These are phyloP conservation scores for Fusarium nanum DNA, from an alignment of 2,329 filamentous ascomycete species.

Conservation along the genomic window DNA sequence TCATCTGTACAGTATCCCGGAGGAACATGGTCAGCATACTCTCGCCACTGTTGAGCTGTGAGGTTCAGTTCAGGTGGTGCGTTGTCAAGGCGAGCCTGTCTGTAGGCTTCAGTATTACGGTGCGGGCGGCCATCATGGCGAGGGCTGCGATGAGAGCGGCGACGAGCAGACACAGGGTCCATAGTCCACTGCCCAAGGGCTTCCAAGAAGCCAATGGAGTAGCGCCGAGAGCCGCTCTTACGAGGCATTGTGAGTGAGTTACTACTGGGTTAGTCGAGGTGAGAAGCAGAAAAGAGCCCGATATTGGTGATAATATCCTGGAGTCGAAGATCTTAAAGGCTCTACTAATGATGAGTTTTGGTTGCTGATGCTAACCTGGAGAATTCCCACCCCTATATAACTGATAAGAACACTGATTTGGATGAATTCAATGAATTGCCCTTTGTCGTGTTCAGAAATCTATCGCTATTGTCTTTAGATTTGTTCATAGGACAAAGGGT, in stretches of 20 bases:
- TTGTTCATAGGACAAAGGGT: constrained; percentile 14
- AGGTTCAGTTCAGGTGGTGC: constrained; percentile 10
- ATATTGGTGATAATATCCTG: background rate
- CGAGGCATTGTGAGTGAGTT: constrained; percentile 7
- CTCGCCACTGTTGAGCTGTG: constrained; percentile 12
- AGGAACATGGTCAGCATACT: constrained; percentile 7
- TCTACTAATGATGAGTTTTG: background rate
- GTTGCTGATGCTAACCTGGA: background rate
- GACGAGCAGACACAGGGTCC: background rate
- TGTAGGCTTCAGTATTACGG: background rate
- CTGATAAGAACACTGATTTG: no score
- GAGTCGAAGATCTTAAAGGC: background rate
- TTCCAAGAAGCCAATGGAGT: constrained; percentile 17
- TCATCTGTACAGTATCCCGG: background rate
- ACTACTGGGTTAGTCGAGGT: background rate
- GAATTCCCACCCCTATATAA: background rate
- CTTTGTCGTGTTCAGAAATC: background rate
- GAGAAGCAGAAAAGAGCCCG: background rate
- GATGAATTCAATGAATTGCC: background rate
- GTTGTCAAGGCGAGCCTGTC: constrained; percentile 11
- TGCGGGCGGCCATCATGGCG: background rate
- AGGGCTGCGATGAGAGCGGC: background rate
- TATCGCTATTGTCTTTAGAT: background rate
- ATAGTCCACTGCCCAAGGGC: constrained; percentile 19
- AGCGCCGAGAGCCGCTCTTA: background rate